These are phyloP conservation scores for Arthrobotrys conoides DNA, from an alignment of 2,329 filamentous ascomycete species.

Conservation along the genomic window DNA sequence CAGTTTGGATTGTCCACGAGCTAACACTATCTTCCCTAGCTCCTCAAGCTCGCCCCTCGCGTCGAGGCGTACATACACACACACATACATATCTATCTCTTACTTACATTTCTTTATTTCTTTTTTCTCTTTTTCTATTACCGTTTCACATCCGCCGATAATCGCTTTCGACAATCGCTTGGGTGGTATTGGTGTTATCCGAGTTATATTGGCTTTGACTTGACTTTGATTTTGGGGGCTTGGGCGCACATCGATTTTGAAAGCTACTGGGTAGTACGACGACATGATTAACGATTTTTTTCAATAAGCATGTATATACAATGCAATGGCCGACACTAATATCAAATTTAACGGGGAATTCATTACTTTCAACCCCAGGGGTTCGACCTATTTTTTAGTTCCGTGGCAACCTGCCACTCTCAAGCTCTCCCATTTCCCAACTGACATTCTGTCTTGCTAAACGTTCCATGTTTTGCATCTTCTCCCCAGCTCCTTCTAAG, in stretches of 20 bases:
- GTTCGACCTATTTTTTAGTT: background rate
- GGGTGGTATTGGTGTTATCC: constrained; percentile 11
- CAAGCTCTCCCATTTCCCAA: constrained; percentile 48
- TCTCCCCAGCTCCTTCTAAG: background rate
- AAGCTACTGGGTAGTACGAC: constrained; percentile 10
- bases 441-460: constrained; percentile 38
- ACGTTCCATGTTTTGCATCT: constrained; percentile 36
- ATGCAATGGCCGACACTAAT: constrained; percentile 17
- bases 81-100: too few relatives aligned
- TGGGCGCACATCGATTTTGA: background rate
- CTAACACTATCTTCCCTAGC: constrained; percentile 7
- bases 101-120: background rate
- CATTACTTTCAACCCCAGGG: background rate
- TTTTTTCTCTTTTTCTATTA: background rate
- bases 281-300: constrained; percentile 22
- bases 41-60: background rate
- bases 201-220: constrained; percentile 4
- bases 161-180: constrained; percentile 23
- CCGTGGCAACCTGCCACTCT: constrained; percentile 41
- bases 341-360: background rate
- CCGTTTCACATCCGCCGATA: background rate
- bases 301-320: constrained; percentile 29
- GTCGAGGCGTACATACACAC: background rate
- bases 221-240: background rate
- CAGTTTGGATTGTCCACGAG: background rate